Conservation (phyloP, 2,329 filamentous ascomycete species). For the Monilinia vaccinii-corymbosi region DNA sequence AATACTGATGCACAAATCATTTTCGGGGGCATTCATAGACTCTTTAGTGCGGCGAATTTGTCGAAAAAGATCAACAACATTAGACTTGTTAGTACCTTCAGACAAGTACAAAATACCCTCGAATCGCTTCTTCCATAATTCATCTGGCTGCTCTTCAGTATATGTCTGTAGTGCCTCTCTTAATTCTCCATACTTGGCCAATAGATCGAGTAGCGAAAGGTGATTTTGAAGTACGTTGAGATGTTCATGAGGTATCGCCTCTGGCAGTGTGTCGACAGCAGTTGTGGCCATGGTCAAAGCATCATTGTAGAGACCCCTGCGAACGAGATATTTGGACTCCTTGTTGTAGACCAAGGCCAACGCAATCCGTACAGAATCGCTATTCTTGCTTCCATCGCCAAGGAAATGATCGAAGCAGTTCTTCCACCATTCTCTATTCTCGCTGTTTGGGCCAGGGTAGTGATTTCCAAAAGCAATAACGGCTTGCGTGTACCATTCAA, state of each 20-base stretch:
- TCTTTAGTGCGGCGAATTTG: constrained; percentile 12
- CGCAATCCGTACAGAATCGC: constrained; percentile 14
- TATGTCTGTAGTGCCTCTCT: constrained; percentile 15
- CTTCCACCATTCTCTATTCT: constrained; percentile 23
- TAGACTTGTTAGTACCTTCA: constrained; percentile 19
- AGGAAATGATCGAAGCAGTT: constrained; percentile 20
- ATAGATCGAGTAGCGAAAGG: constrained; percentile 15
- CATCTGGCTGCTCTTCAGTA: constrained; percentile 12
- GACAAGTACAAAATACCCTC: constrained; percentile 18
- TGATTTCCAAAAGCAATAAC: constrained; percentile 18
- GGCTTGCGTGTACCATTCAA: constrained; percentile 20
- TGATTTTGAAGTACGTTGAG: constrained; percentile 19
- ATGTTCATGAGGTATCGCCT: constrained; percentile 15
- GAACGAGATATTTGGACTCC: constrained; percentile 19
- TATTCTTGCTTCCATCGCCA: constrained; percentile 14
- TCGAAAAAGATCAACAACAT: constrained; percentile 13
- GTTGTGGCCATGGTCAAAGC: constrained; percentile 19
- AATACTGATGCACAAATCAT: constrained; percentile 5
- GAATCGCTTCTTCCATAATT: constrained; percentile 23
- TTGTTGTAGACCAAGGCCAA: constrained; percentile 20
- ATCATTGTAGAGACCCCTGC: constrained; percentile 17
- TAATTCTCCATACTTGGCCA: constrained; percentile 21
- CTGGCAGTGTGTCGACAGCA: constrained; percentile 18
- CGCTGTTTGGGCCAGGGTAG: constrained; percentile 17
- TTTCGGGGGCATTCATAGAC: neutral